phyloP scores from a whole-genome alignment of 2,329 filamentous ascomycete genomes.

The Fonsecaea pedrosoi region DNA sequence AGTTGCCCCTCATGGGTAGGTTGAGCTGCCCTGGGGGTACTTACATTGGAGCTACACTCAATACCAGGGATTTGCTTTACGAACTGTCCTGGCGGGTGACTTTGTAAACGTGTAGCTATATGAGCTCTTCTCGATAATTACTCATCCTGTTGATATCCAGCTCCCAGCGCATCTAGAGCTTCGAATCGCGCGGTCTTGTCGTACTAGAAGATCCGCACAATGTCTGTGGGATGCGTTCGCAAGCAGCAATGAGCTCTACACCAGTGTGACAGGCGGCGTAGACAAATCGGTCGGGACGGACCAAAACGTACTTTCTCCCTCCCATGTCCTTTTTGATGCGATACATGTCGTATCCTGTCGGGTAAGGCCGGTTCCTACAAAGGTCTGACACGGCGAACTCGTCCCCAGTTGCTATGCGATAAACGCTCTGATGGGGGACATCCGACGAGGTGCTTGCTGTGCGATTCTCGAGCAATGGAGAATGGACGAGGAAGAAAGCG shows the following conservation, averaged over 20 bases:
- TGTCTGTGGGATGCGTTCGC: constrained; percentile 16
- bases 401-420: constrained; percentile 40
- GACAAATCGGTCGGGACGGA: constrained; percentile 45
- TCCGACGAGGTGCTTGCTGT: neutral
- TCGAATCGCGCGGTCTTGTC: neutral
- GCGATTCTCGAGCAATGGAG: constrained; percentile 3
- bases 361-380: constrained; percentile 42
- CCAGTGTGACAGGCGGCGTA: constrained; percentile 43
- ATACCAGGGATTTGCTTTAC: neutral
- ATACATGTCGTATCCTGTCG: constrained; percentile 41
- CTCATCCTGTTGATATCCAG: neutral
- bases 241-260: constrained; percentile 35
- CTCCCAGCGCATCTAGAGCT: neutral
- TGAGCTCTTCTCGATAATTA: neutral
- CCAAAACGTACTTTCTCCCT: constrained; percentile 41
- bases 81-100: neutral
- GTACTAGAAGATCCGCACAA: constrained; percentile 4
- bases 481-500: constrained; percentile 22
- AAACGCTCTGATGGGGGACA: constrained; percentile 23
- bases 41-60: neutral
- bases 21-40: neutral
- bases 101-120: neutral
- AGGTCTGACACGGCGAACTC: constrained; percentile 42
- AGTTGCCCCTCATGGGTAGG: neutral
- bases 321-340: constrained; percentile 39